Conservation (phyloP, 768 basidiomycete genomes). For the Crepidotus variabilis region DNA sequence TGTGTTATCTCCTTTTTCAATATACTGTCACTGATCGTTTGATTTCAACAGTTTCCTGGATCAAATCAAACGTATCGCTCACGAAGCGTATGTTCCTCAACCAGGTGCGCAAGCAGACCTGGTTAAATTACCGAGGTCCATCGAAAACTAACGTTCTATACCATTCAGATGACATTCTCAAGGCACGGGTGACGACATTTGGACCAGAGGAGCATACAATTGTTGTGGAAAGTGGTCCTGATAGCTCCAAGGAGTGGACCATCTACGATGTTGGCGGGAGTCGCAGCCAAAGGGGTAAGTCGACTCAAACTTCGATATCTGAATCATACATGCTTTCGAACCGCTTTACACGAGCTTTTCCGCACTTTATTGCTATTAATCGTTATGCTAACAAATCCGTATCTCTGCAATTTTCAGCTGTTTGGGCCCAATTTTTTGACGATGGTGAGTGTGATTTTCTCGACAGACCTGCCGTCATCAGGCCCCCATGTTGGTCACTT, state of each 20-base stretch:
- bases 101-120: slow-evolving; percentile 35
- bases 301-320: not conserved
- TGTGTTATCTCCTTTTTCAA: slow-evolving; percentile 28
- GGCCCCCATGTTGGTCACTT: not conserved
- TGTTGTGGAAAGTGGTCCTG: slow-evolving; percentile 34
- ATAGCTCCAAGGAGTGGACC: slow-evolving; percentile 47
- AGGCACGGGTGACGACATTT: slow-evolving; percentile 58
- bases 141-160: slow-evolving; percentile 1
- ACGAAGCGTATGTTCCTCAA: slow-evolving; percentile 47
- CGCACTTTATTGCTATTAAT: too few relatives aligned
- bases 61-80: slow-evolving; percentile 47
- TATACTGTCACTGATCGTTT: not conserved
- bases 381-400: too few relatives aligned
- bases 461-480: not conserved
- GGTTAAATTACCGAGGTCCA: not conserved
- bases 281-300: slow-evolving; percentile 50
- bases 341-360: too few relatives aligned
- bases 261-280: slow-evolving; percentile 69
- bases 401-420: too few relatives aligned
- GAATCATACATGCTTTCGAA: too few relatives aligned
- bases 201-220: slow-evolving; percentile 65
- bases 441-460: slow-evolving; percentile 38
- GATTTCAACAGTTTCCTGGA: slow-evolving; percentile 48
- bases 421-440: slow-evolving; percentile 70
- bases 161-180: slow-evolving; percentile 56